These are phyloP conservation scores for Blastobotrys ciferrii DNA, from an alignment of 1,139 yeast species.

Conservation along the genomic window DNA sequence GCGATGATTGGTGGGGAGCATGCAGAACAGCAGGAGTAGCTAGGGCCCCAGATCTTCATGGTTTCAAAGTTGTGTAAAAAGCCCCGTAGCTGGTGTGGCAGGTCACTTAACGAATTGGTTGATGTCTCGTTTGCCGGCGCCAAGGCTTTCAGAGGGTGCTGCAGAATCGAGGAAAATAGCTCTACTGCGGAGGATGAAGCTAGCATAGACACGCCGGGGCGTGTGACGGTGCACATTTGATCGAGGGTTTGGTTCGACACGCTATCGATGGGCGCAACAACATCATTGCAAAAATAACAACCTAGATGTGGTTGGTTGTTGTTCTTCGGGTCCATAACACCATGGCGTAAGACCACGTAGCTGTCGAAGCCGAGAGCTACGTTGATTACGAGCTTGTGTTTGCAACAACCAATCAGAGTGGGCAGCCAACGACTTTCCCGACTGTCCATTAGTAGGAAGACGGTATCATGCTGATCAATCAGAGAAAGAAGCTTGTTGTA, in stretches of 20 bases:
- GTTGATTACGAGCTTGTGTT: constrained; percentile 72
- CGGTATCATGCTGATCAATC: constrained; percentile 67
- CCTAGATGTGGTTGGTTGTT: constrained; percentile 55
- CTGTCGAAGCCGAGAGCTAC: constrained; percentile 96
- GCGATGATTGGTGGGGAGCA: constrained; percentile 63
- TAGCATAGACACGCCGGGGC: constrained; percentile 91
- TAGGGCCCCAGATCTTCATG: constrained; percentile 64
- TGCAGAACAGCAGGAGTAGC: constrained; percentile 78
- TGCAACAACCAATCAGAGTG: constrained; percentile 68
- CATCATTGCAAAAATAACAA: constrained; percentile 94
- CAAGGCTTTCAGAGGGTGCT: constrained; percentile 53
- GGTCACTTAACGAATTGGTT: constrained; percentile 52
- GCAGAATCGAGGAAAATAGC: constrained; percentile 68
- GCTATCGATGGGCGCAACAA: constrained; percentile 89
- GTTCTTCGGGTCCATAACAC: constrained; percentile 40
- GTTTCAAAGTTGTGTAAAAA: constrained; percentile 66
- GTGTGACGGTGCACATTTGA: constrained; percentile 97
- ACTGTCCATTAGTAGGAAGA: constrained; percentile 85
- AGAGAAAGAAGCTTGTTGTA: constrained; percentile 53
- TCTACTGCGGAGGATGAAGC: constrained; percentile 91
- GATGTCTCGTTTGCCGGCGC: constrained; percentile 43
- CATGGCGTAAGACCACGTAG: constrained; percentile 91
- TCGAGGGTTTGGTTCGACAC: constrained; percentile 82
- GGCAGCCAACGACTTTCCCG: constrained; percentile 97
- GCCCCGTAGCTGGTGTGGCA: constrained; percentile 91